These are phyloP conservation scores for Zymoseptoria crescenta DNA, from an alignment of 2,329 filamentous ascomycete genomes.

Conservation along the genomic window DNA sequence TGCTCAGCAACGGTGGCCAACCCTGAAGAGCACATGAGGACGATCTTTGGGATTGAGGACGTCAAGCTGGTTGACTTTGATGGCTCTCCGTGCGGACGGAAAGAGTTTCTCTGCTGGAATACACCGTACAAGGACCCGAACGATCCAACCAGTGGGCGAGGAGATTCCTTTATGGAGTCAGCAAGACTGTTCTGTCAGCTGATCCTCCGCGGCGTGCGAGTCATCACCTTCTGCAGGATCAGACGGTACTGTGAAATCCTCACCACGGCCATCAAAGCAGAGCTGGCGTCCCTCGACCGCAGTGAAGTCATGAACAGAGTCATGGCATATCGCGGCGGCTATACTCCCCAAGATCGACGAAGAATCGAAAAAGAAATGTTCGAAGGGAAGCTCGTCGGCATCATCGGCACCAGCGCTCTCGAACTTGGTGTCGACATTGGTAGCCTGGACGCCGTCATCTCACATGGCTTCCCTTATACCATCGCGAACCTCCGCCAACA, in stretches of 20 bases:
- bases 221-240: conserved; percentile 87
- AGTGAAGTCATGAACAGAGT: conserved; percentile 69
- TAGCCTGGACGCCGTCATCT: conserved; percentile 84
- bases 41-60: conserved; percentile 81
- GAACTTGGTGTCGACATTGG: conserved; percentile 96
- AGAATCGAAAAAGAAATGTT: conserved; percentile 95
- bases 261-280: conserved; percentile 68
- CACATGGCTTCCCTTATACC: conserved; percentile 88
- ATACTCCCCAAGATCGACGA: conserved; percentile 82
- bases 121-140: conserved; percentile 85
- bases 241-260: conserved; percentile 83
- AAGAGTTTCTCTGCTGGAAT: conserved; percentile 97
- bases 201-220: conserved; percentile 76
- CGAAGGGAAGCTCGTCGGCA: conserved; percentile 82
- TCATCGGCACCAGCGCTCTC: conserved; percentile 86
- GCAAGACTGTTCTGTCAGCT: conserved; percentile 85
- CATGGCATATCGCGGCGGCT: conserved; percentile 93
- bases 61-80: conserved; percentile 82
- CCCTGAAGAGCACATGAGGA: conserved; percentile 81
- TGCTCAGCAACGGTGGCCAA: conserved; percentile 97
- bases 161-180: conserved; percentile 75
- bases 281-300: conserved; percentile 65
- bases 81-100: conserved; percentile 82
- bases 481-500: conserved; percentile 93
- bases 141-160: conserved; percentile 79